These are phyloP conservation scores for Mrakia gelida DNA, from an alignment of 768 basidiomycete species.

Conservation along the genomic window DNA sequence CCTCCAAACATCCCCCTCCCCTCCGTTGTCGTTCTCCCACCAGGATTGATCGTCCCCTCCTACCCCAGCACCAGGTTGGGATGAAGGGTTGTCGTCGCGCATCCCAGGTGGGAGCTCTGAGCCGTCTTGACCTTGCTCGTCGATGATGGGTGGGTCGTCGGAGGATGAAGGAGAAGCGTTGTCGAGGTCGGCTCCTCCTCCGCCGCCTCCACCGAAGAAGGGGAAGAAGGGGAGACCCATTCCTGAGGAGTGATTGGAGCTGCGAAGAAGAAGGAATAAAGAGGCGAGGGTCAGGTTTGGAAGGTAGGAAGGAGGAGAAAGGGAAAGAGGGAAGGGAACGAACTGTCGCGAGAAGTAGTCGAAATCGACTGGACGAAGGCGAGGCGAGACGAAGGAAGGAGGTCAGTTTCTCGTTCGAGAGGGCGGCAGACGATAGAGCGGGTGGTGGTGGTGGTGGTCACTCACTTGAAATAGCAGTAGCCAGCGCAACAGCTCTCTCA, in stretches of 20 bases:
- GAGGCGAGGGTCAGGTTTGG: conserved; percentile 69
- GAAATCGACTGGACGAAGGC: conserved; percentile 24
- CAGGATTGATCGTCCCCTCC: background rate
- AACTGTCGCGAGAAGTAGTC: conserved; percentile 32
- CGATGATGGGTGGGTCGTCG: no score
- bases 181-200: conserved; percentile 20
- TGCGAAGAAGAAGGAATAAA: conserved; percentile 57
- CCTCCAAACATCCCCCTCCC: background rate
- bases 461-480: conserved; percentile 30
- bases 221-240: conserved; percentile 24
- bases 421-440: no score
- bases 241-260: conserved; percentile 23
- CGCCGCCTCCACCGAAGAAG: conserved; percentile 32
- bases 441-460: no score
- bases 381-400: background rate
- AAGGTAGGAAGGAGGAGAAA: conserved; percentile 74
- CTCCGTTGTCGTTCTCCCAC: background rate
- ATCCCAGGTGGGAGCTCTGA: conserved; percentile 20
- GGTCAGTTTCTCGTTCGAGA: background rate
- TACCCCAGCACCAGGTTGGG: background rate
- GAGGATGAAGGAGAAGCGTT: background rate
- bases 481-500: conserved; percentile 27
- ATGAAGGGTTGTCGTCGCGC: background rate
- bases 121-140: background rate
- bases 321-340: conserved; percentile 64